A percentile compares a stretch with the other conserved stretches of the same genome.
Evolutionary conservation across 306 rosid species (phyloP).

Genomic region (Cicer cuneatum): DNA sequence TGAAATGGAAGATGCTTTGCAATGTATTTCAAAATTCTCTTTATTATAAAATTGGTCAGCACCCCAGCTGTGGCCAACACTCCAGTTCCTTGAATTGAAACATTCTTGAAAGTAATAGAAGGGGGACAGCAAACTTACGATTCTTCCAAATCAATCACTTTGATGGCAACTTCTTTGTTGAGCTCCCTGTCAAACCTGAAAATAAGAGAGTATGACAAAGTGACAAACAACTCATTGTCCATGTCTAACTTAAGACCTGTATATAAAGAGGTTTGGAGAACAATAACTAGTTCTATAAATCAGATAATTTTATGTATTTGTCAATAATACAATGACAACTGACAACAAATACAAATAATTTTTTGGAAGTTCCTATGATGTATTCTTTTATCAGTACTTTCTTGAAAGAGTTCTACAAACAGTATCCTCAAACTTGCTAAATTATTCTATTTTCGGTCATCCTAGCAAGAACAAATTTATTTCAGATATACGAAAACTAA

Average conservation of each 20-base stretch:
- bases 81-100: constrained; percentile 12
- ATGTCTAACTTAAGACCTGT: constrained; percentile 23
- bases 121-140: constrained; percentile 68
- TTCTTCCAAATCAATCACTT: constrained; percentile 98
- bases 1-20: no score
- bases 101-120: constrained; percentile 27
- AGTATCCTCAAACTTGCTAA: constrained; percentile 21
- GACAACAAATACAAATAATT: constrained; percentile 20
- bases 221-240: constrained; percentile 33
- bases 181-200: constrained; percentile 93
- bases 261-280: constrained; percentile 36
- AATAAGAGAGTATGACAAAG: constrained; percentile 42
- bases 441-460: neutral
- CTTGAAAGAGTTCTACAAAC: constrained; percentile 13
- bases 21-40: no score
- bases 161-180: constrained; percentile 90
- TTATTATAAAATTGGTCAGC: neutral
- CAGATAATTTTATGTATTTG: constrained; percentile 15
- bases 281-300: constrained; percentile 22
- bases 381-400: constrained; percentile 12
- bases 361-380: constrained; percentile 17
- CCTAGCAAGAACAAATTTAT: neutral
- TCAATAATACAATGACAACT: constrained; percentile 1
- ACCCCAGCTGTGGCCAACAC: constrained; percentile 3
- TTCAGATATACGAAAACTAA: neutral